Evolutionary conservation across 75 land plant species (phyloP).

Genomic region (Azolla pinnata): DNA sequence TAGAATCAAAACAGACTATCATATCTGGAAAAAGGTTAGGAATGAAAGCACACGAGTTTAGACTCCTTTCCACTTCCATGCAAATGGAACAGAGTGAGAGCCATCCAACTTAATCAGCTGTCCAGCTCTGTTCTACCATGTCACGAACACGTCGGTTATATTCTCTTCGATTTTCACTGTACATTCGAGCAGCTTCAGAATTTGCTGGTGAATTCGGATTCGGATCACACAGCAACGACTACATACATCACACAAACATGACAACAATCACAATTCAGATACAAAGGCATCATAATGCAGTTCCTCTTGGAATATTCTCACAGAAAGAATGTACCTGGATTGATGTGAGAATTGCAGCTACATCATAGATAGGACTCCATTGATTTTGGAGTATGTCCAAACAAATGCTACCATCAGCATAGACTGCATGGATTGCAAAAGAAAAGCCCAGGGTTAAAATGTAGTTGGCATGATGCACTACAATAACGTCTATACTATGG

Average conservation of each 20-base stretch:
- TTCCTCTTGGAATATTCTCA: neutral
- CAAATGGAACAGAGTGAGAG: too few relatives aligned
- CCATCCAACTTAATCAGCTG: slow-evolving; percentile 3
- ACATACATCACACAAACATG: slow-evolving; percentile 10
- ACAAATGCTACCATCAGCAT: slow-evolving; percentile 81
- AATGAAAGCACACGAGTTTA: too few relatives aligned
- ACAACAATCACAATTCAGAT: neutral
- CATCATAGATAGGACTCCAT: slow-evolving; percentile 87
- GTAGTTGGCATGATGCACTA: too few relatives aligned
- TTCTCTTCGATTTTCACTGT: slow-evolving; percentile 46
- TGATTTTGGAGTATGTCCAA: slow-evolving; percentile 76
- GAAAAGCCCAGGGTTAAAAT: too few relatives aligned
- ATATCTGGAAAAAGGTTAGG: too few relatives aligned
- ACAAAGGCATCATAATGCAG: neutral
- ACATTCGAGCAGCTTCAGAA: slow-evolving; percentile 43
- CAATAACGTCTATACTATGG: too few relatives aligned
- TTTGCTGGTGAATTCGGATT: slow-evolving; percentile 50
- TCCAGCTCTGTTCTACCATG: slow-evolving; percentile 46
- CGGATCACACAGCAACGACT: slow-evolving; percentile 53
- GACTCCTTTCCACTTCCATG: too few relatives aligned
- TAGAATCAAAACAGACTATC: too few relatives aligned
- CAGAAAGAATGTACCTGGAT: slow-evolving; percentile 41
- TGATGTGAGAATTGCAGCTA: slow-evolving; percentile 72
- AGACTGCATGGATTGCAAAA: slow-evolving; percentile 48
- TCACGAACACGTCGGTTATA: slow-evolving; percentile 42